Conservation (phyloP, 2,329 filamentous ascomycete genomes). For the Ophiostoma piceae region DNA sequence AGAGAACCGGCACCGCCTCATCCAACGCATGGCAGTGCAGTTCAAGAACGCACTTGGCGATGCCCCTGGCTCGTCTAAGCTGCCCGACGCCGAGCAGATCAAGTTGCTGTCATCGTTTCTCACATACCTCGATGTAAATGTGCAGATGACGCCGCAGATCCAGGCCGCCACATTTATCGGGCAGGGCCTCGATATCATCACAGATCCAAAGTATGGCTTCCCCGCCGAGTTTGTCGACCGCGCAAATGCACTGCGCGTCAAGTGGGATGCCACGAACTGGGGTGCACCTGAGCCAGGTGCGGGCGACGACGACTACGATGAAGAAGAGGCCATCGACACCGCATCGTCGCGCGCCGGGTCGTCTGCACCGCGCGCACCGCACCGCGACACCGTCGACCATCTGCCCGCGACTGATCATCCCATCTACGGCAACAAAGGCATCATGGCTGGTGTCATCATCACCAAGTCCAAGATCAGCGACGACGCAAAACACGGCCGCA, state of each 20-base stretch:
- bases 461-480: not conserved
- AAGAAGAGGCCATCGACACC: not conserved
- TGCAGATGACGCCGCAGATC: not conserved
- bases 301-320: not conserved
- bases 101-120: not conserved
- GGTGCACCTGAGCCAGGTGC: not conserved
- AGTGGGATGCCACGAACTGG: not conserved
- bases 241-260: not conserved
- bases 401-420: not conserved
- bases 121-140: not conserved
- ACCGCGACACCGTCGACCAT: not conserved
- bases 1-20: not conserved
- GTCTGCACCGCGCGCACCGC: not conserved
- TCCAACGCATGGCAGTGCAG: constrained; percentile 1
- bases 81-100: not conserved
- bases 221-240: not conserved
- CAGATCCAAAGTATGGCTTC: not conserved
- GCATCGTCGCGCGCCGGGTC: not conserved
- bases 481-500: not conserved
- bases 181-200: not conserved
- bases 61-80: not conserved
- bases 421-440: not conserved
- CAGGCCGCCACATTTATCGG: not conserved
- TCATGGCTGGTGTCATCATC: not conserved
- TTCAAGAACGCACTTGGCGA: not conserved